These are phyloP conservation scores for Fusarium sp. DNA, from an alignment of 2,329 filamentous ascomycete species.

Conservation along the genomic window DNA sequence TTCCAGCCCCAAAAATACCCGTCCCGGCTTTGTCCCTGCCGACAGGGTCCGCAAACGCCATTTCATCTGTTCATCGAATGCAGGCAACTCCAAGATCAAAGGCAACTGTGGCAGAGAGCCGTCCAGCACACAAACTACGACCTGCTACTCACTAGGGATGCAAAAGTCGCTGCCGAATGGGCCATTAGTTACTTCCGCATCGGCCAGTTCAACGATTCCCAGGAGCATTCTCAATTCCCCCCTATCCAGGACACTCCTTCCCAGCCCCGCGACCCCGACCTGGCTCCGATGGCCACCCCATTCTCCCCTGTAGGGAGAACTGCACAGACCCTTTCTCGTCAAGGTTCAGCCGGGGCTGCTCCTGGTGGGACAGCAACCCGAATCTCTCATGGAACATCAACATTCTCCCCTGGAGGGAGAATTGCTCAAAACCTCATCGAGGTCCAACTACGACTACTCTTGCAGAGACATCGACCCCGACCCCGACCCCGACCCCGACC, in stretches of 20 bases:
- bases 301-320: conserved; percentile 4
- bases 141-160: neutral
- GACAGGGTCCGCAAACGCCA: neutral
- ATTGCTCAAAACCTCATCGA: neutral
- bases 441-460: neutral
- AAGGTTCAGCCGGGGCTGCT: neutral
- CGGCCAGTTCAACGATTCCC: neutral
- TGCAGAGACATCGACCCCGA: neutral
- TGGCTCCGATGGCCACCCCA: neutral
- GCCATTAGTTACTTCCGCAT: conserved; percentile 10
- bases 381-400: neutral
- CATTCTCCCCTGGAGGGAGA: neutral
- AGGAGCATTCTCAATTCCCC: neutral
- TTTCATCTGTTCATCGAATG: conserved; percentile 6
- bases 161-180: conserved; percentile 1
- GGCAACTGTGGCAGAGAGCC: neutral
- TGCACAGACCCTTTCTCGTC: neutral
- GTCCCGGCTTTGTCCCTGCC: neutral
- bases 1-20: neutral
- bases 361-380: neutral
- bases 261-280: neutral
- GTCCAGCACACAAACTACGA: neutral
- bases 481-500: neutral
- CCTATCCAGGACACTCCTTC: neutral
- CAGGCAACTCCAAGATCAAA: neutral